These are phyloP conservation scores for Phaeosphaeriaceae sp. DNA, from an alignment of 2,329 filamentous ascomycete species.

Conservation along the genomic window DNA sequence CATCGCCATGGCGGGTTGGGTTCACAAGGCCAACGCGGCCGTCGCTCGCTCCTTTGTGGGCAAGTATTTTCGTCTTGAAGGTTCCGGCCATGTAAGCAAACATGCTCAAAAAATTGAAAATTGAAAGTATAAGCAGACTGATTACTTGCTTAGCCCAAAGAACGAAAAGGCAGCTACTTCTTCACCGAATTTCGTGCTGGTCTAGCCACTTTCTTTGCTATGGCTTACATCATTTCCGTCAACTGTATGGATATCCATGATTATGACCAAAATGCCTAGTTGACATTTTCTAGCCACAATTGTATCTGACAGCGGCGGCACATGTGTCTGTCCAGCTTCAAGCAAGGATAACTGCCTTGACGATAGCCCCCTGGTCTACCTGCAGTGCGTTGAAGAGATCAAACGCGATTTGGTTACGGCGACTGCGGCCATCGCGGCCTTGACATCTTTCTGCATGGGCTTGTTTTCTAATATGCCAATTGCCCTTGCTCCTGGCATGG, in stretches of 20 bases:
- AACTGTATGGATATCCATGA: conserved; percentile 53
- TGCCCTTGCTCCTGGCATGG: conserved; percentile 76
- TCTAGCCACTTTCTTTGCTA: conserved; percentile 68
- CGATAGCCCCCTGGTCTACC: conserved; percentile 62
- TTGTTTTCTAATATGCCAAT: conserved; percentile 82
- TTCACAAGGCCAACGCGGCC: conserved; percentile 42
- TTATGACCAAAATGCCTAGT: background rate
- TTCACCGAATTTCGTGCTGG: conserved; percentile 85
- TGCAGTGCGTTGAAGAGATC: conserved; percentile 66
- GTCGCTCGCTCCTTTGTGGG: conserved; percentile 46
- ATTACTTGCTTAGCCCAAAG: conserved; percentile 60
- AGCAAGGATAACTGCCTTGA: conserved; percentile 58
- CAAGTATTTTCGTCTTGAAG: conserved; percentile 74
- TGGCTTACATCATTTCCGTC: conserved; percentile 67
- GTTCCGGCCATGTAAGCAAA: conserved; percentile 78
- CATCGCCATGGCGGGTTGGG: conserved; percentile 38
- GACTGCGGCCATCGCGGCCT: conserved; percentile 80
- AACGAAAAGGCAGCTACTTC: conserved; percentile 77
- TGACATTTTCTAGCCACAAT: conserved; percentile 57
- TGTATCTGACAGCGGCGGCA: conserved; percentile 73
- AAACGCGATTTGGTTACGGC: conserved; percentile 83
- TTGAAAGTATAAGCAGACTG: conserved; percentile 15
- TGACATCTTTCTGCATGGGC: conserved; percentile 84
- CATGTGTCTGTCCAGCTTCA: conserved; percentile 69
- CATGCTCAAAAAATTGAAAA: conserved; percentile 32